Evolutionary conservation across 306 rosid genomes (phyloP).

Genomic region (Datisca glomerata): DNA sequence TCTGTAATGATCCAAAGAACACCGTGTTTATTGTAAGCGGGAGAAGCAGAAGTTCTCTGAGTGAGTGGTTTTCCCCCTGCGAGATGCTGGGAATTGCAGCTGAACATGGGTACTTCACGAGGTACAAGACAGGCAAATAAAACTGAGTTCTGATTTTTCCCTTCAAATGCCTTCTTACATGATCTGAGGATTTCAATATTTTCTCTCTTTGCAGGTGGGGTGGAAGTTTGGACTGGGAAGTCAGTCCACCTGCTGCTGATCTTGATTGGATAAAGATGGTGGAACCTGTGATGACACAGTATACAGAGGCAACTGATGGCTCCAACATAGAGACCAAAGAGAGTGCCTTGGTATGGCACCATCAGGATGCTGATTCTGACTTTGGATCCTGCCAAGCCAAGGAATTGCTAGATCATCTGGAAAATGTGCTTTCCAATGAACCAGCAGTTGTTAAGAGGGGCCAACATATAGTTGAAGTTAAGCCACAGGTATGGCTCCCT

Average conservation of each 20-base stretch:
- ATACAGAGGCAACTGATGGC: constrained; percentile 14
- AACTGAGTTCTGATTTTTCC: neutral
- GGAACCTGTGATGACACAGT: constrained; percentile 13
- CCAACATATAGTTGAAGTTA: constrained; percentile 15
- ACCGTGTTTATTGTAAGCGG: constrained; percentile 17
- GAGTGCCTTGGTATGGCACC: constrained; percentile 18
- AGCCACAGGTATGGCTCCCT: constrained; percentile 12
- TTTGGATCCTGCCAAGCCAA: constrained; percentile 18
- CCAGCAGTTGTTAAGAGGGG: constrained; percentile 15
- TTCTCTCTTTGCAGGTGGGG: constrained; percentile 14
- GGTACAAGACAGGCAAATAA: constrained; percentile 6
- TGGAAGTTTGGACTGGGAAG: constrained; percentile 16
- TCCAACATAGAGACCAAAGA: constrained; percentile 16
- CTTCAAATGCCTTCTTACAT: neutral
- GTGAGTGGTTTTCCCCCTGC: constrained; percentile 16
- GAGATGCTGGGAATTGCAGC: constrained; percentile 17
- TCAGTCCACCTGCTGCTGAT: constrained; percentile 10
- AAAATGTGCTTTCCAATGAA: constrained; percentile 16
- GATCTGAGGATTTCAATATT: neutral
- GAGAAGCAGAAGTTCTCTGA: constrained; percentile 13
- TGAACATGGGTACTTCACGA: constrained; percentile 14
- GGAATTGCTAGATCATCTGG: constrained; percentile 16
- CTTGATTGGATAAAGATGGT: constrained; percentile 16
- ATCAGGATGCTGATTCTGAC: constrained; percentile 17
- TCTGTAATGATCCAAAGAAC: constrained; percentile 13